Conservation (phyloP, 2,329 filamentous ascomycete genomes). For the Pyrenophora teres region DNA sequence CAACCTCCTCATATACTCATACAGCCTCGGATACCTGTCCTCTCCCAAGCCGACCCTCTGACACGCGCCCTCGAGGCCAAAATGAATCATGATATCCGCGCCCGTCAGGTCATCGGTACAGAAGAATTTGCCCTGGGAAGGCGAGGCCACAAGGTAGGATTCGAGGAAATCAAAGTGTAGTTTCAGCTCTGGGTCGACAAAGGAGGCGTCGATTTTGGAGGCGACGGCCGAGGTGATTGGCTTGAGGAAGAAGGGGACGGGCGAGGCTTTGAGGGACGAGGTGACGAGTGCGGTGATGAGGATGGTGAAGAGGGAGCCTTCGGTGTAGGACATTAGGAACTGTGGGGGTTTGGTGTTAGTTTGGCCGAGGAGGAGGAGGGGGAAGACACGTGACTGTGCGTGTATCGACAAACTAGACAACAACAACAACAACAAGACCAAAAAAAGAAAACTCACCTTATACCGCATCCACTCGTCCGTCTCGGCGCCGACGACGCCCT, state of each 20-base stretch:
- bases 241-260: constrained; percentile 71
- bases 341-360: constrained; percentile 38
- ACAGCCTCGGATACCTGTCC: constrained; percentile 54
- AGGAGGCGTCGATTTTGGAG: constrained; percentile 51
- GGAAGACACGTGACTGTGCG: too few relatives aligned
- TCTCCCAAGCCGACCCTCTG: constrained; percentile 46
- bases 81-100: constrained; percentile 60
- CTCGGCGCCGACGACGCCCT: constrained; percentile 61
- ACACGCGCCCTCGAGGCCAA: constrained; percentile 55
- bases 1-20: constrained; percentile 52
- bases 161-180: constrained; percentile 59
- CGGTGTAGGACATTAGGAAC: constrained; percentile 73
- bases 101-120: constrained; percentile 56
- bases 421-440: too few relatives aligned
- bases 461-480: constrained; percentile 65
- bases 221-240: constrained; percentile 64
- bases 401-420: too few relatives aligned
- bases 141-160: constrained; percentile 53
- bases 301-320: constrained; percentile 80
- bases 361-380: too few relatives aligned
- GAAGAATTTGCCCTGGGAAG: constrained; percentile 56
- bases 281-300: constrained; percentile 69
- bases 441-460: constrained; percentile 40
- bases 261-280: constrained; percentile 52
- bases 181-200: constrained; percentile 54